Percentiles rank a stretch among this genome's conserved stretches.
These are phyloP conservation scores for Cicer judaicum DNA, from an alignment of 306 rosid genomes.

Conservation along the genomic window DNA sequence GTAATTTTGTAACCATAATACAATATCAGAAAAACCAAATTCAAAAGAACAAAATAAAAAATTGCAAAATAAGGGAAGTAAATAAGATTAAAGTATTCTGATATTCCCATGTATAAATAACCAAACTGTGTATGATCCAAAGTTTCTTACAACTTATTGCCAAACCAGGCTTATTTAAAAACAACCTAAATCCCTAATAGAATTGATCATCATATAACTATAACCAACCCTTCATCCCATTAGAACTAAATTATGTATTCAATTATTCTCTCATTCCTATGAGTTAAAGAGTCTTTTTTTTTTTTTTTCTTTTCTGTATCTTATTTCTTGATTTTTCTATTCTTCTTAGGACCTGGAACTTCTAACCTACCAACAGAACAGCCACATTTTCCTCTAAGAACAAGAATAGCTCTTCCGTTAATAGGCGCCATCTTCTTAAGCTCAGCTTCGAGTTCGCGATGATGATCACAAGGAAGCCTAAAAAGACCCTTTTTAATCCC, in stretches of 20 bases:
- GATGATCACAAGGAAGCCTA: slow-evolving; percentile 83
- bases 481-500: slow-evolving; percentile 75
- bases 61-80: slow-evolving; percentile 40
- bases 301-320: slow-evolving; percentile 30
- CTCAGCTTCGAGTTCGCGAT: slow-evolving; percentile 84
- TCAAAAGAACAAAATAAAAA: slow-evolving; percentile 21
- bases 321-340: slow-evolving; percentile 80
- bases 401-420: slow-evolving; percentile 85
- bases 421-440: slow-evolving; percentile 95
- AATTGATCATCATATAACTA: slow-evolving; percentile 46
- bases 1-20: not conserved
- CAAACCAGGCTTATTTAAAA: slow-evolving; percentile 65
- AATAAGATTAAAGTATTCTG: slow-evolving; percentile 49
- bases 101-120: slow-evolving; percentile 62
- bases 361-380: slow-evolving; percentile 97
- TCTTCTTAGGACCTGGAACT: slow-evolving; percentile 83
- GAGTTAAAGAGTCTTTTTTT: slow-evolving; percentile 23
- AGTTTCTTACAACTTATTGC: slow-evolving; percentile 61
- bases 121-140: slow-evolving; percentile 57
- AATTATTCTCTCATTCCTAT: slow-evolving; percentile 49
- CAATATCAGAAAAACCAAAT: slow-evolving; percentile 43
- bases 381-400: slow-evolving; percentile 88
- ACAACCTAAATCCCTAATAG: slow-evolving; percentile 54
- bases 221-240: slow-evolving; percentile 52
- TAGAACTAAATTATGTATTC: slow-evolving; percentile 51